phyloP scores from a whole-genome alignment of 495 filamentous ascomycete genomes.

The Wilcoxina mikolae region DNA sequence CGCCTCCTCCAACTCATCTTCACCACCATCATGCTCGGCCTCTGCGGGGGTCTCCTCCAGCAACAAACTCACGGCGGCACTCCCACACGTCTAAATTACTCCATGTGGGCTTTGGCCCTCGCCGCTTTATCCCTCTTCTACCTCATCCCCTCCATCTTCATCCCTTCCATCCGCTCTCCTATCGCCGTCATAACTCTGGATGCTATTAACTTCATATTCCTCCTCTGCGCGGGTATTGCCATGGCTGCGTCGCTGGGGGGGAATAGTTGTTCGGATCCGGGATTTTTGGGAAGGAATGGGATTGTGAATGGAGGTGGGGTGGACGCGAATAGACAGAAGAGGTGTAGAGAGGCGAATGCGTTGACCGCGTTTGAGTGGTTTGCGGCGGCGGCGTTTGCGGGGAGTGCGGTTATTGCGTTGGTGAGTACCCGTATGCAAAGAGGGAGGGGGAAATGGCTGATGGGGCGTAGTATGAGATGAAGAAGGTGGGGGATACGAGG shows the following conservation, averaged over 20 bases:
- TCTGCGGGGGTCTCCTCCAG: slow-evolving; percentile 20
- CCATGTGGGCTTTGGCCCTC: slow-evolving; percentile 21
- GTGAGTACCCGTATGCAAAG: slow-evolving; percentile 8
- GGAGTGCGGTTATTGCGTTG: slow-evolving; percentile 9
- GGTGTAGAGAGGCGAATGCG: slow-evolving; percentile 25
- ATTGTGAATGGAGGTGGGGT: slow-evolving; percentile 23
- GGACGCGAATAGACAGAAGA: not conserved
- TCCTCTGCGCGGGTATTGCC: slow-evolving; percentile 24
- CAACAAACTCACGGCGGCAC: slow-evolving; percentile 23
- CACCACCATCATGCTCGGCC: slow-evolving; percentile 16
- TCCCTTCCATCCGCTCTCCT: slow-evolving; percentile 13
- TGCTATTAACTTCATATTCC: slow-evolving; percentile 18
- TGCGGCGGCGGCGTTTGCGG: slow-evolving; percentile 17
- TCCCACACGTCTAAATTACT: slow-evolving; percentile 25
- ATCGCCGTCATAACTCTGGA: slow-evolving; percentile 13
- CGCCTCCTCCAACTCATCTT: slow-evolving; percentile 14
- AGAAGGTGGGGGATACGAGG: not conserved
- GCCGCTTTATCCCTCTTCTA: slow-evolving; percentile 16
- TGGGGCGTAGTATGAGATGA: slow-evolving; percentile 2
- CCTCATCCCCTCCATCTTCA: slow-evolving; percentile 17
- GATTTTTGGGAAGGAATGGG: slow-evolving; percentile 13
- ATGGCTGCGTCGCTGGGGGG: slow-evolving; percentile 19
- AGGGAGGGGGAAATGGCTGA: not conserved
- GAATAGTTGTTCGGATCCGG: slow-evolving; percentile 8
- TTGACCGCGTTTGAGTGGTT: slow-evolving; percentile 28